phyloP scores from a whole-genome alignment of 1,284 basidiomycete species.

The Fomitopsis palustris region DNA sequence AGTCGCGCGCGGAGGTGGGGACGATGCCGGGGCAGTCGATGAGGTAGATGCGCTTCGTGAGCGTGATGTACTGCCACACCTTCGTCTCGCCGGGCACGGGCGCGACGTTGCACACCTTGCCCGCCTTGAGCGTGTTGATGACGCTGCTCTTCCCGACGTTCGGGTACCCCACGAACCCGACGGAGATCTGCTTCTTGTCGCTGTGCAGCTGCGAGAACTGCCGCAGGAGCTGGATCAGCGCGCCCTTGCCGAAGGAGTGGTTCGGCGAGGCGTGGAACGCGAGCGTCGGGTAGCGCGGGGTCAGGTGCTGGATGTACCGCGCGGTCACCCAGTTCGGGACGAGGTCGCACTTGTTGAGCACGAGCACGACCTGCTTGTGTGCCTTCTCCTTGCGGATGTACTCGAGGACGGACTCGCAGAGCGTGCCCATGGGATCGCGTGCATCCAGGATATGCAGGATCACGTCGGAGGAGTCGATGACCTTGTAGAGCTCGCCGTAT shows the following conservation, averaged over 20 bases:
- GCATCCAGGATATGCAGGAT: conserved; percentile 96
- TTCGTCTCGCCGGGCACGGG: conserved; percentile 99
- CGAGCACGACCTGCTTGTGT: conserved; percentile 95
- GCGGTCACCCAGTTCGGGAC: conserved; percentile 99
- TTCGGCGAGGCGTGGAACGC: conserved; percentile 99
- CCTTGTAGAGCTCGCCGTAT: conserved; percentile 98
- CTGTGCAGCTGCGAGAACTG: conserved; percentile 97
- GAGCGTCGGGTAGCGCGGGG: conserved; percentile 91
- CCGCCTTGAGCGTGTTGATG: conserved; percentile 98
- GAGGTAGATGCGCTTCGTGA: conserved; percentile 95
- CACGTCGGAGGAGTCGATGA: conserved; percentile 98
- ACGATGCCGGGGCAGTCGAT: conserved; percentile 99
- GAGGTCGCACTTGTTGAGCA: conserved; percentile 98
- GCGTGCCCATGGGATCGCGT: conserved; percentile 93
- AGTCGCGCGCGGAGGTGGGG: conserved; percentile 88
- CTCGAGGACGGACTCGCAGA: conserved; percentile 93
- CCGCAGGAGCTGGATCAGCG: conserved; percentile 93
- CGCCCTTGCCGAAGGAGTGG: conserved; percentile 98
- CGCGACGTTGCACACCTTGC: conserved; percentile 96
- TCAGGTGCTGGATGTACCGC: conserved; percentile 95
- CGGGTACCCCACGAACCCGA: conserved; percentile 97
- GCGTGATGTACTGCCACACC: conserved; percentile 98
- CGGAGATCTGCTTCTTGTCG: conserved; percentile 99
- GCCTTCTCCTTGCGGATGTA: conserved; percentile 95
- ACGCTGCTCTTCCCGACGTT: conserved; percentile 98